Percentiles rank a stretch among this genome's conserved stretches.
phyloP scores from a whole-genome alignment of 1,284 basidiomycete species.

The Cryptococcus jaspeensis region DNA sequence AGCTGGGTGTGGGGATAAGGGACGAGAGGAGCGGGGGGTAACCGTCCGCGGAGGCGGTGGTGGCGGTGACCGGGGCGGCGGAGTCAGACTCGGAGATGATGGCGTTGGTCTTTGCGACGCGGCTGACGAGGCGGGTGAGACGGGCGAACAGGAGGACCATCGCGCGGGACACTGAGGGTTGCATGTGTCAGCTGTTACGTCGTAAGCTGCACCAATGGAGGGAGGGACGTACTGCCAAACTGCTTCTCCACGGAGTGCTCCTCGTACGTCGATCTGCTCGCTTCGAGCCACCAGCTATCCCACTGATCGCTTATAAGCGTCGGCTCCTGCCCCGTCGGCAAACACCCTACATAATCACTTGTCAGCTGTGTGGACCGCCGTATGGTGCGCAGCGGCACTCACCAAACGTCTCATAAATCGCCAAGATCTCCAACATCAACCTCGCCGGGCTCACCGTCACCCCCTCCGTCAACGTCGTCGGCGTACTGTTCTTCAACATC shows the following conservation, averaged over 20 bases:
- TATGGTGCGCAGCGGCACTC: conserved; percentile 15
- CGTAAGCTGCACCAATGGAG: not conserved
- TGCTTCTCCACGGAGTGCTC: conserved; percentile 55
- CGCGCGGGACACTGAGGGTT: conserved; percentile 37
- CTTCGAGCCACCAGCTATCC: conserved; percentile 52
- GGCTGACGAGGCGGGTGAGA: conserved; percentile 36
- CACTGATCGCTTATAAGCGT: conserved; percentile 50
- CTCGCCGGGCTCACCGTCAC: conserved; percentile 52
- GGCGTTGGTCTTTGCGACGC: conserved; percentile 20
- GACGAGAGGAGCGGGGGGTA: not conserved
- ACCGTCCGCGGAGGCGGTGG: not conserved
- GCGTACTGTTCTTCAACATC: conserved; percentile 40
- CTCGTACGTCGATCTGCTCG: conserved; percentile 47
- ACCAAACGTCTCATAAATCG: conserved; percentile 57
- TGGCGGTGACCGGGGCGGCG: not conserved
- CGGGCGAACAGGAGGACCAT: conserved; percentile 47
- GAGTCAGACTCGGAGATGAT: conserved; percentile 27
- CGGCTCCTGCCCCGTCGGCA: conserved; percentile 53
- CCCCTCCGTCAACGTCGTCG: conserved; percentile 38
- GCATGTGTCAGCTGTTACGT: not conserved
- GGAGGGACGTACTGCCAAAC: conserved; percentile 53
- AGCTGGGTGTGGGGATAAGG: conserved; percentile 1
- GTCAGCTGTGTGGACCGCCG: conserved; percentile 4
- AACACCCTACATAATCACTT: conserved; percentile 33
- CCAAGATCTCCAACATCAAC: conserved; percentile 55